Conservation (phyloP, 805 yeast genomes). For the Kazachstania africana region DNA sequence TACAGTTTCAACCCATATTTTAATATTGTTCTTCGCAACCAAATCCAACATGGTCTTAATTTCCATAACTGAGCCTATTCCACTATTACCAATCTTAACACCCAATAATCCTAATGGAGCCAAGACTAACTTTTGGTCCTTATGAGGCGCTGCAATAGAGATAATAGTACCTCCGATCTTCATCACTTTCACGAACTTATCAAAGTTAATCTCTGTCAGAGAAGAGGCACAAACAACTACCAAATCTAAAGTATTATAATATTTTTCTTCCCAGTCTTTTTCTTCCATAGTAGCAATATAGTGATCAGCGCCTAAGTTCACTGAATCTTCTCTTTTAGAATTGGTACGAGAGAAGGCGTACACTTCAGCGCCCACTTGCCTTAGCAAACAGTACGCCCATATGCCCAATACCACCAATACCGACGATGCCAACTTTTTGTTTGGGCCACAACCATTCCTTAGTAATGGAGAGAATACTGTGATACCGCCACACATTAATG, state of each 20-base stretch:
- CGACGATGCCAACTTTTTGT: constrained; percentile 42
- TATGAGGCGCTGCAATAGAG: constrained; percentile 18
- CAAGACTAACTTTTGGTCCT: constrained; percentile 7
- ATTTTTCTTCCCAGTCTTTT: constrained; percentile 28
- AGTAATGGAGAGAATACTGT: constrained; percentile 60
- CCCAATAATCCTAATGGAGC: constrained; percentile 12
- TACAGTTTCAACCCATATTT: constrained; percentile 42
- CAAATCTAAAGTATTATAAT: constrained; percentile 32
- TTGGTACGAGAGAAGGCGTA: constrained; percentile 42
- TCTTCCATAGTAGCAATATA: constrained; percentile 44
- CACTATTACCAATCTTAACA: constrained; percentile 24
- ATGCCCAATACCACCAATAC: constrained; percentile 49
- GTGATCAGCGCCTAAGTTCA: constrained; percentile 40
- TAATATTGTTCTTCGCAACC: constrained; percentile 35
- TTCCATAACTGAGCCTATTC: constrained; percentile 36
- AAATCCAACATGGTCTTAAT: constrained; percentile 36
- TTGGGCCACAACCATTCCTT: constrained; percentile 38
- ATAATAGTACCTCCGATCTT: constrained; percentile 27
- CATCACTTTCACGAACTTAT: constrained; percentile 7
- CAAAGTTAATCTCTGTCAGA: constrained; percentile 29
- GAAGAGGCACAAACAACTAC: constrained; percentile 39
- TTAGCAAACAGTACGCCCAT: constrained; percentile 45
- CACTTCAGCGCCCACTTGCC: constrained; percentile 50
- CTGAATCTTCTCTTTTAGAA: constrained; percentile 38
- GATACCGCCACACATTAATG: constrained; percentile 57